These are phyloP conservation scores for Backusella psychrophila DNA, from an alignment of 192 early-diverging fungal genomes.

Conservation along the genomic window DNA sequence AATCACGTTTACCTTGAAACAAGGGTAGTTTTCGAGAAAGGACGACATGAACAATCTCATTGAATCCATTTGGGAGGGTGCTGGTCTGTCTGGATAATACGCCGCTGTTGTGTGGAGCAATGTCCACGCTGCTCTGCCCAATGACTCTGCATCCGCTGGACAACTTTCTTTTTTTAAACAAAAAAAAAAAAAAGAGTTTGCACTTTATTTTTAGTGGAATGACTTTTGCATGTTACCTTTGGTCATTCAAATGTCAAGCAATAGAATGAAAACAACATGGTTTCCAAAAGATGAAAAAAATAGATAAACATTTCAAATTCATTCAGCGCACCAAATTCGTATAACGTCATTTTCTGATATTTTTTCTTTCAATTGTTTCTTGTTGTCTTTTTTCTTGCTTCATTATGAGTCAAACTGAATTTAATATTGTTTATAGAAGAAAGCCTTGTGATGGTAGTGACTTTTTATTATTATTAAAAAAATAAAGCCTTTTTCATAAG, in stretches of 20 bases:
- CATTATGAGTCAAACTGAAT: not conserved
- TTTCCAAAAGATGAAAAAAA: too few relatives aligned
- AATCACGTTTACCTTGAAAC: slow-evolving; percentile 55
- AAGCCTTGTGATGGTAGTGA: slow-evolving; percentile 16
- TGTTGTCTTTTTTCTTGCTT: too few relatives aligned
- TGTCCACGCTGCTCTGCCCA: slow-evolving; percentile 95
- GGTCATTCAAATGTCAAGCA: not conserved
- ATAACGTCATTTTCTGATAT: not conserved
- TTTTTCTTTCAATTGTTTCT: not conserved
- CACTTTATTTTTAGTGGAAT: not conserved
- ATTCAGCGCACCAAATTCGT: too few relatives aligned
- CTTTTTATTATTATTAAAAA: too few relatives aligned
- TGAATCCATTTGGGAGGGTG: slow-evolving; percentile 62
- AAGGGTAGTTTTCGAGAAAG: slow-evolving; percentile 91
- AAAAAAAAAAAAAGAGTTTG: not conserved
- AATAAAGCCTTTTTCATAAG: not conserved
- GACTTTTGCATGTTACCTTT: not conserved
- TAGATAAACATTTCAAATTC: too few relatives aligned
- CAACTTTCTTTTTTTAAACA: slow-evolving; percentile 55
- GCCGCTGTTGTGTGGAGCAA: slow-evolving; percentile 97
- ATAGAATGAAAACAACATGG: too few relatives aligned
- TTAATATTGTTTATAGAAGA: not conserved
- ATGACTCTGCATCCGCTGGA: slow-evolving; percentile 77
- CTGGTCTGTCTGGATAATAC: slow-evolving; percentile 88
- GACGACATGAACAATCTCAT: slow-evolving; percentile 74